Percentiles rank a stretch among this genome's conserved stretches.
Conservation (phyloP, 2,329 filamentous ascomycete genomes). For the Fusarium sublunatum region DNA sequence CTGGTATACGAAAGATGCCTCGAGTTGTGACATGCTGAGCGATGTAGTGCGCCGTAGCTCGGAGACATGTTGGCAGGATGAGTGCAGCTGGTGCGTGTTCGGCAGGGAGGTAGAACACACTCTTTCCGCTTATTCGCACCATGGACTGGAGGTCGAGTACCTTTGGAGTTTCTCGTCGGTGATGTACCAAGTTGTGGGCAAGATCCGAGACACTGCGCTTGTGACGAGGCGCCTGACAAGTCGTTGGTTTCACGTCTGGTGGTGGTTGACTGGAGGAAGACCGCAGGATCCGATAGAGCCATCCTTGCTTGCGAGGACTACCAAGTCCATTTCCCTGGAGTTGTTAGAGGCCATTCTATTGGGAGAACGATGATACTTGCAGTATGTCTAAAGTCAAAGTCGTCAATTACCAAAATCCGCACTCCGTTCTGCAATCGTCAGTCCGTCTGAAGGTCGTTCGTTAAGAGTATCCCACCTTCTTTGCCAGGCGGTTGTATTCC, state of each 20-base stretch:
- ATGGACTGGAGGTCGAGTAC: conserved; percentile 67
- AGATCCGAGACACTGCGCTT: conserved; percentile 68
- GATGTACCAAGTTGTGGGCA: conserved; percentile 58
- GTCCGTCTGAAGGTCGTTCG: neutral
- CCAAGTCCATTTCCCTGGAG: conserved; percentile 34
- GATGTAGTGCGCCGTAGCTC: conserved; percentile 73
- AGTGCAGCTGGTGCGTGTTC: conserved; percentile 69
- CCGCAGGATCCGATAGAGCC: conserved; percentile 54
- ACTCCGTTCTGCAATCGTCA: conserved; percentile 62
- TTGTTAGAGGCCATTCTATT: conserved; percentile 11
- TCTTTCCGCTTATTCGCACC: conserved; percentile 71
- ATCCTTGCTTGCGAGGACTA: conserved; percentile 50
- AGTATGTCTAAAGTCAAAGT: conserved; percentile 48
- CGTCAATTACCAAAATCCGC: conserved; percentile 53
- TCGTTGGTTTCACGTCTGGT: conserved; percentile 9
- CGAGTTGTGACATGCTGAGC: conserved; percentile 65
- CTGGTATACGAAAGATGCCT: conserved; percentile 73
- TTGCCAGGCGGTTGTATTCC: conserved; percentile 71
- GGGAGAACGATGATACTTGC: conserved; percentile 45
- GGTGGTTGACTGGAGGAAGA: conserved; percentile 37
- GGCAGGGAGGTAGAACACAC: conserved; percentile 68
- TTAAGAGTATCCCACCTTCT: conserved; percentile 57
- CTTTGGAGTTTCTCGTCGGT: conserved; percentile 59
- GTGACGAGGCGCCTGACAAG: conserved; percentile 48
- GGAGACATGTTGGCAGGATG: conserved; percentile 72